Percentiles rank a stretch among this genome's conserved stretches.
These are phyloP conservation scores for Ogataea trehaloabstinens DNA, from an alignment of 805 yeast species.

Conservation along the genomic window DNA sequence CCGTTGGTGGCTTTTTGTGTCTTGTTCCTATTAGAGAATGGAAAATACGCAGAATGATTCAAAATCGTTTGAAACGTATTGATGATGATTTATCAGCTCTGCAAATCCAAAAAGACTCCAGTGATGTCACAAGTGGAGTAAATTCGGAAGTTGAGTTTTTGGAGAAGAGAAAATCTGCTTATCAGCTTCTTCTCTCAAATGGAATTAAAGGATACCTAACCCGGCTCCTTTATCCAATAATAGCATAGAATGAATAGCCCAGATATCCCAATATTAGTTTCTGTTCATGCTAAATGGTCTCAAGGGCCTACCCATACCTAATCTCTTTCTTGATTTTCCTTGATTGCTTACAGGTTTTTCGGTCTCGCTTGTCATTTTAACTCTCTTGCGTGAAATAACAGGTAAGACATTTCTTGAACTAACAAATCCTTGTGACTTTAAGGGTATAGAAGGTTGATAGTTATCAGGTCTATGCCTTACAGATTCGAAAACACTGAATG, in stretches of 20 bases:
- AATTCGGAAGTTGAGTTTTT: constrained; percentile 6
- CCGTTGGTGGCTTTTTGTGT: constrained; percentile 42
- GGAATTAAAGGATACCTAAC: constrained; percentile 19
- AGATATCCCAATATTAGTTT: too few relatives aligned
- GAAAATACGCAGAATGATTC: constrained; percentile 41
- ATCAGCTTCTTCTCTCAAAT: constrained; percentile 13
- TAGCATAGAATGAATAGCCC: constrained; percentile 12
- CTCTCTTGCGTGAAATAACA: background rate
- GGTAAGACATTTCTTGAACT: background rate
- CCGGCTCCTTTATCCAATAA: constrained; percentile 25
- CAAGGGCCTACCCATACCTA: constrained; percentile 29
- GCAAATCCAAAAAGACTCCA: background rate
- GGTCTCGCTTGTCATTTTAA: background rate
- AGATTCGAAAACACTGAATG: background rate
- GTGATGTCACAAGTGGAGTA: background rate
- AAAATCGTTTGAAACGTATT: constrained; percentile 13
- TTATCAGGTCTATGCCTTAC: background rate
- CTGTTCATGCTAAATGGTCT: constrained; percentile 16
- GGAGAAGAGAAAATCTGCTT: constrained; percentile 13
- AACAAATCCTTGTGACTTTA: background rate
- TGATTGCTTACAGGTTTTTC: background rate
- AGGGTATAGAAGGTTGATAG: too few relatives aligned
- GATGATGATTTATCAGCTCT: constrained; percentile 9
- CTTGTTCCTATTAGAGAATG: constrained; percentile 48
- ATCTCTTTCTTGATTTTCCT: constrained; percentile 14